phyloP scores from a whole-genome alignment of 2,329 filamentous ascomycete species.

The Sphaerulina musiva region DNA sequence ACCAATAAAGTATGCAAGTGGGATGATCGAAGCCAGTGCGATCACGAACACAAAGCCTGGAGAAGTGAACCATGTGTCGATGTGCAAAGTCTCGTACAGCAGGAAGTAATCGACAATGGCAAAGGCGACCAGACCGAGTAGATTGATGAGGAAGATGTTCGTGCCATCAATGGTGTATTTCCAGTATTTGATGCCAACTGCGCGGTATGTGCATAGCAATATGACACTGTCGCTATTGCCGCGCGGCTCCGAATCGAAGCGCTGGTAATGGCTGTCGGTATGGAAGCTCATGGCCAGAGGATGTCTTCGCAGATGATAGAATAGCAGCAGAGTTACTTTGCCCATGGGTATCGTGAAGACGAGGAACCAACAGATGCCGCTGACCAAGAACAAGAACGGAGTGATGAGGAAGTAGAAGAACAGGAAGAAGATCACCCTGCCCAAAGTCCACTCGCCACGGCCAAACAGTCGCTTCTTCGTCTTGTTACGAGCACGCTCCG shows the following conservation, averaged over 20 bases:
- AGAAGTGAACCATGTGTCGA: conserved; percentile 69
- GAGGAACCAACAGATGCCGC: conserved; percentile 85
- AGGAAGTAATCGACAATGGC: conserved; percentile 90
- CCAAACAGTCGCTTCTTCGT: conserved; percentile 85
- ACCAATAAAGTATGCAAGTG: conserved; percentile 94
- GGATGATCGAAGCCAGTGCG: conserved; percentile 85
- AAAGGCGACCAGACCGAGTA: conserved; percentile 88
- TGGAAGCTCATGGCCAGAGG: conserved; percentile 91
- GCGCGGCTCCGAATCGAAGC: conserved; percentile 53
- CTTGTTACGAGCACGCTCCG: conserved; percentile 23
- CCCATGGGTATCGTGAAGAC: conserved; percentile 99
- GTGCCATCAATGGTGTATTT: conserved; percentile 98
- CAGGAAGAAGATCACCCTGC: conserved; percentile 88
- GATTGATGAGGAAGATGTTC: conserved; percentile 97
- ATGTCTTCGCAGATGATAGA: conserved; percentile 86
- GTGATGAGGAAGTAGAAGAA: conserved; percentile 93
- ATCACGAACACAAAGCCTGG: conserved; percentile 80
- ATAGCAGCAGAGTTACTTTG: conserved; percentile 81
- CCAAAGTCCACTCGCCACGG: conserved; percentile 89
- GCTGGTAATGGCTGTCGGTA: conserved; percentile 69
- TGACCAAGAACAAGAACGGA: conserved; percentile 77
- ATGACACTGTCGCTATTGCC: conserved; percentile 57
- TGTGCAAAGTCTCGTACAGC: conserved; percentile 59
- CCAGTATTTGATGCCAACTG: conserved; percentile 92
- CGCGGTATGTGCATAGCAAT: conserved; percentile 91